Percentiles rank a stretch among this genome's conserved stretches.
Evolutionary conservation across 176 grass and related monocot species (phyloP).

Genomic region (Carex scoparia): DNA sequence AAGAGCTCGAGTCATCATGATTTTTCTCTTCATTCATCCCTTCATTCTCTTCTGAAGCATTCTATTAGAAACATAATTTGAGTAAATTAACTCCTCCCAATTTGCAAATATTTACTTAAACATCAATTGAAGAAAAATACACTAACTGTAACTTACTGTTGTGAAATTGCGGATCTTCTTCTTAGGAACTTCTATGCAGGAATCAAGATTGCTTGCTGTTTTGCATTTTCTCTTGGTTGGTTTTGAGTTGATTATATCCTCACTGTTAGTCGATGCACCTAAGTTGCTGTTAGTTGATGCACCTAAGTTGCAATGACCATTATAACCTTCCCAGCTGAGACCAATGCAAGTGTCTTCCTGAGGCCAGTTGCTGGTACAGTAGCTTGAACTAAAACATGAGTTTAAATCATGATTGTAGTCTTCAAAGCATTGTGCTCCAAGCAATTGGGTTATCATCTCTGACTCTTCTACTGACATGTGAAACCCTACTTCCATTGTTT

Average conservation of each 20-base stretch:
- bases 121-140: constrained; percentile 3
- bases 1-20: background rate
- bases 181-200: background rate
- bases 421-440: constrained; percentile 10
- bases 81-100: constrained; percentile 17
- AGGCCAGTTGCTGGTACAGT: constrained; percentile 20
- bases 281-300: background rate
- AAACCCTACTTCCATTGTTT: constrained; percentile 14
- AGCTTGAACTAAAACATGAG: background rate
- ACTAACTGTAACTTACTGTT: constrained; percentile 19
- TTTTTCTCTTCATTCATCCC: background rate
- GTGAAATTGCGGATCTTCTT: constrained; percentile 5
- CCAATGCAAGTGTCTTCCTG: background rate
- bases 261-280: too few relatives aligned
- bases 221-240: background rate
- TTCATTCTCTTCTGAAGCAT: background rate
- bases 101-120: constrained; percentile 5
- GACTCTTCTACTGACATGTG: constrained; percentile 13
- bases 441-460: constrained; percentile 24
- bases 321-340: constrained; percentile 6
- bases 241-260: background rate
- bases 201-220: background rate
- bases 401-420: constrained; percentile 2
- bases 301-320: background rate
- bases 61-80: constrained; percentile 9